These are phyloP conservation scores for Mrakia hoshinonis DNA, from an alignment of 768 basidiomycete genomes.

Conservation along the genomic window DNA sequence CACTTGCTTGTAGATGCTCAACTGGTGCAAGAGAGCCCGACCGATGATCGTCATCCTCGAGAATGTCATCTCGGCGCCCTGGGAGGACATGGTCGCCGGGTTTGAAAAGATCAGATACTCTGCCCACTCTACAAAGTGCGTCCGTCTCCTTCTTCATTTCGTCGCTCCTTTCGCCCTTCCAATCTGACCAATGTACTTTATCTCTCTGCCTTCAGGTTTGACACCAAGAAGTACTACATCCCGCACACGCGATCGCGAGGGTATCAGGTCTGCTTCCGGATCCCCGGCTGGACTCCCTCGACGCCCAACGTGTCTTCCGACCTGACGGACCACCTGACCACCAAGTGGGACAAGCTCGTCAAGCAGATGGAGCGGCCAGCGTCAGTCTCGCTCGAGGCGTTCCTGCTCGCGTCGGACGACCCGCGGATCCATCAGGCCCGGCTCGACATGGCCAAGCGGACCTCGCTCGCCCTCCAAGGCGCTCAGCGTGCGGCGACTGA, in stretches of 20 bases:
- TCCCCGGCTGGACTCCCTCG: constrained; percentile 29
- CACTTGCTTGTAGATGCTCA: constrained; percentile 54
- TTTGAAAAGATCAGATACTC: constrained; percentile 69
- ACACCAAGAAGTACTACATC: constrained; percentile 72
- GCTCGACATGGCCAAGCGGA: constrained; percentile 52
- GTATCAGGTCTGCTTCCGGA: constrained; percentile 35
- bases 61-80: constrained; percentile 87
- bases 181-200: not conserved
- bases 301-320: constrained; percentile 45
- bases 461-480: not conserved
- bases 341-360: constrained; percentile 56
- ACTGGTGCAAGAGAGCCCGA: constrained; percentile 75
- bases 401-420: constrained; percentile 86
- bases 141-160: constrained; percentile 44
- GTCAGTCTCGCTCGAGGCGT: constrained; percentile 81
- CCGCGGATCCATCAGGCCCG: constrained; percentile 82
- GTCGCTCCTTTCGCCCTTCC: not conserved
- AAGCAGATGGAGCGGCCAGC: constrained; percentile 66
- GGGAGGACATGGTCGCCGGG: constrained; percentile 63
- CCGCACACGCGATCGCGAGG: constrained; percentile 88
- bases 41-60: constrained; percentile 89
- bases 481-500: no score
- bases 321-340: constrained; percentile 51
- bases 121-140: constrained; percentile 60
- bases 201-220: constrained; percentile 30